Conservation (phyloP, 2,329 filamentous ascomycete species). For the Fusarium buharicum region DNA sequence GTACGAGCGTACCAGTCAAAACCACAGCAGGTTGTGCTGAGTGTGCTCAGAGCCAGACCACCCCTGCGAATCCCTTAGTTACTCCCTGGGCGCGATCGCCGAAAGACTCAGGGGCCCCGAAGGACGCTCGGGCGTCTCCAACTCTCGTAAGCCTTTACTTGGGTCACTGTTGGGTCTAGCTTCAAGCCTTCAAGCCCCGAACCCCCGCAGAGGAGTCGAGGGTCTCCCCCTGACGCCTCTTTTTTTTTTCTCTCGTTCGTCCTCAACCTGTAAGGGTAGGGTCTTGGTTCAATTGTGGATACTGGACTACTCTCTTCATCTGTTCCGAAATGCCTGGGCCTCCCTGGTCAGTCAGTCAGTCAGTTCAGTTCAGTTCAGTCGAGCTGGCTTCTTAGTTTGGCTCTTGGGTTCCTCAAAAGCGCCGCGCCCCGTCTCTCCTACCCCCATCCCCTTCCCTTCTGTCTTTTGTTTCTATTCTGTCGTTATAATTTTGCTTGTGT, state of each 20-base stretch:
- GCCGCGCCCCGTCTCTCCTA: constrained; percentile 37
- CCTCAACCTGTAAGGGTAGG: constrained; percentile 27
- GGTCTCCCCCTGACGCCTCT: constrained; percentile 45
- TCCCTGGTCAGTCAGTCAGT: constrained; percentile 30
- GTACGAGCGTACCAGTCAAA: neutral
- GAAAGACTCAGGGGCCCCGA: constrained; percentile 44
- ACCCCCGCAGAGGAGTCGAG: constrained; percentile 45
- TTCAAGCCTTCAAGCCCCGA: constrained; percentile 40
- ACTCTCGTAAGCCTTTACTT: constrained; percentile 36
- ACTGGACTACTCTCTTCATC: constrained; percentile 36
- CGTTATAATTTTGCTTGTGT: constrained; percentile 24
- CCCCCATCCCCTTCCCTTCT: constrained; percentile 39
- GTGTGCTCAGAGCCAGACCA: constrained; percentile 8
- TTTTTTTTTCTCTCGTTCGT: constrained; percentile 35
- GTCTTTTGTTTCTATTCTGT: constrained; percentile 27
- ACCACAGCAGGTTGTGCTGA: constrained; percentile 5
- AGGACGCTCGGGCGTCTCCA: constrained; percentile 45
- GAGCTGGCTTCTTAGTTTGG: constrained; percentile 28
- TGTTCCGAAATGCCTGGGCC: constrained; percentile 33
- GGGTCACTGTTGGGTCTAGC: constrained; percentile 44
- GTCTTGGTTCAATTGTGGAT: constrained; percentile 31
- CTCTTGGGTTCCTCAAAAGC: constrained; percentile 42
- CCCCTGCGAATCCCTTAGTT: constrained; percentile 31
- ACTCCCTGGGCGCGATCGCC: constrained; percentile 42
- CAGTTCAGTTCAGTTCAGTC: constrained; percentile 33